Conservation (phyloP, 805 yeast genomes). For the Metschnikowia continentalis region DNA sequence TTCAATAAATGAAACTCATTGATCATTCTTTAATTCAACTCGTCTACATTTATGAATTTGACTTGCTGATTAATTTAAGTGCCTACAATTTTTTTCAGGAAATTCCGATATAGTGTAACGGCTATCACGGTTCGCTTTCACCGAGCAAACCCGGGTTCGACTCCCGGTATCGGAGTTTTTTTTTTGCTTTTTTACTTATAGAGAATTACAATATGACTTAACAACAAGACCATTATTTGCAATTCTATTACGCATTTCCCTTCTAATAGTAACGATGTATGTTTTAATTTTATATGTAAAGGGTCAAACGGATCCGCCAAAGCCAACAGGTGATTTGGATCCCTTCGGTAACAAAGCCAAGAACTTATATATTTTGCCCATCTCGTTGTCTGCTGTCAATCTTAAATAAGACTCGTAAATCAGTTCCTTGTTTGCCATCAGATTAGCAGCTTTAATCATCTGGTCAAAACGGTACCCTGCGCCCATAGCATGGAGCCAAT, state of each 20-base stretch:
- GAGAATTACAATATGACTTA: too few relatives aligned
- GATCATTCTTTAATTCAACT: too few relatives aligned
- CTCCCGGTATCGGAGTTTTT: slow-evolving; percentile 72
- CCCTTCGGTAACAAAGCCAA: slow-evolving; percentile 54
- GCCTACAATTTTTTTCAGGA: background rate
- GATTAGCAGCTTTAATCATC: slow-evolving; percentile 38
- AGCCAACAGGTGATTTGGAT: slow-evolving; percentile 48
- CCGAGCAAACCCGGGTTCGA: slow-evolving; percentile 84
- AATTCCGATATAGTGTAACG: slow-evolving; percentile 74
- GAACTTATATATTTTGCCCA: slow-evolving; percentile 78
- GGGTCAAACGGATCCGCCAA: slow-evolving; percentile 26
- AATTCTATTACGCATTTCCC: background rate
- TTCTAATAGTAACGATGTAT: too few relatives aligned
- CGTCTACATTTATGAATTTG: too few relatives aligned
- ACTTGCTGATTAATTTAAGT: background rate
- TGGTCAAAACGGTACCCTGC: slow-evolving; percentile 66
- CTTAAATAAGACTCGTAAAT: slow-evolving; percentile 57
- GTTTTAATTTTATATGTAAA: background rate
- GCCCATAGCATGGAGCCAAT: slow-evolving; percentile 73
- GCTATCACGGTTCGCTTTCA: slow-evolving; percentile 82
- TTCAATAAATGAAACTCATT: too few relatives aligned
- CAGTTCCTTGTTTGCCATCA: slow-evolving; percentile 46
- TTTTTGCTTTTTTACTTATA: slow-evolving; percentile 2
- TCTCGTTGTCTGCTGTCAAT: slow-evolving; percentile 58
- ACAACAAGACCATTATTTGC: background rate